Evolutionary conservation across 2,329 filamentous ascomycete species (phyloP).

Genomic region (Fonsecaea pugnacius): DNA sequence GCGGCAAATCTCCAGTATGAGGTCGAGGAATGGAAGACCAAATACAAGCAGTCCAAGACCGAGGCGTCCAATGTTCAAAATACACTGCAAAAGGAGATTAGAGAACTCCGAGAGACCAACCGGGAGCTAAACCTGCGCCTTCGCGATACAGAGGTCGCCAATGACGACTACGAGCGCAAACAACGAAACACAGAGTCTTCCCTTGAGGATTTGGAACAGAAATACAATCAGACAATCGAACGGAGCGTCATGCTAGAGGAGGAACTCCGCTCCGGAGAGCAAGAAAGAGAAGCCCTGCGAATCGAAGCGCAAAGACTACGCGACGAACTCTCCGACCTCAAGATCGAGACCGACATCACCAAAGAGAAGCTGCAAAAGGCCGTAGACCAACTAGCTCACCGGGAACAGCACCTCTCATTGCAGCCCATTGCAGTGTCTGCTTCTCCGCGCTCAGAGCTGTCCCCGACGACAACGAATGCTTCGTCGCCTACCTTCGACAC

Average conservation of each 20-base stretch:
- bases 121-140: constrained; percentile 79
- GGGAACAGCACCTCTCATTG: constrained; percentile 57
- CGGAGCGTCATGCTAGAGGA: constrained; percentile 91
- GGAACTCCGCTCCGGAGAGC: constrained; percentile 86
- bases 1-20: constrained; percentile 83
- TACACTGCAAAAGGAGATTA: constrained; percentile 92
- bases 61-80: constrained; percentile 86
- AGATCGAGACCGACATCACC: constrained; percentile 91
- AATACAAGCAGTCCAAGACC: constrained; percentile 91
- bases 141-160: constrained; percentile 94
- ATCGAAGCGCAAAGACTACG: constrained; percentile 89
- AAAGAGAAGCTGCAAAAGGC: constrained; percentile 87
- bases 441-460: constrained; percentile 65
- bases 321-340: constrained; percentile 89
- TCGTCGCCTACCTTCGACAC: constrained; percentile 91
- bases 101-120: constrained; percentile 81
- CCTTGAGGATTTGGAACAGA: constrained; percentile 93
- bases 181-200: constrained; percentile 94
- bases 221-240: constrained; percentile 94
- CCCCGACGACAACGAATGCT: constrained; percentile 77
- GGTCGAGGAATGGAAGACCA: constrained; percentile 98
- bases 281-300: constrained; percentile 84
- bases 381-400: constrained; percentile 57
- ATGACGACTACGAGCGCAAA: constrained; percentile 97
- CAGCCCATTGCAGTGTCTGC: constrained; percentile 44